Evolutionary conservation across 345 rosid species (phyloP), one percentile per base, ranked within the genome.

Genomic region (Gossypium raimondii): DNA sequence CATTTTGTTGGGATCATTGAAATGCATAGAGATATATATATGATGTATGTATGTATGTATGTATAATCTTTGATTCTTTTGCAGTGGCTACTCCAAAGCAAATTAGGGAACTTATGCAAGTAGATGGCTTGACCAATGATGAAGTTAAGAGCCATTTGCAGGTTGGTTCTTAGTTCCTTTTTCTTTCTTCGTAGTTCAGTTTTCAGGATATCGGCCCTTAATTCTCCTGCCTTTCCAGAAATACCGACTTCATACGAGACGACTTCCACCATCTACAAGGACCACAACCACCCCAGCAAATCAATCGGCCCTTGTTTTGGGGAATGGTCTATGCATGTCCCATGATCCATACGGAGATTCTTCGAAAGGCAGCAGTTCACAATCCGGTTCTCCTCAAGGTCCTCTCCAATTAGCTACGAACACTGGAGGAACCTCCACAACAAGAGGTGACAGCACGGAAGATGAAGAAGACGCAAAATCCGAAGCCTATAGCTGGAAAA

Each of bases 91-190:
- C 99, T 60, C 99, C 99, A 5, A 96, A 96, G 84, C 97, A 93
- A 85, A 96, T 96, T 43, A 85, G 93, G 84, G 97, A 96, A 72
- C 94, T 90, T 53, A 96, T 96, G 99, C 88, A 88, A 83, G 98
- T 91, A 47, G 90, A 93, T 82, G 97, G 98, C 72, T 83, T 96
- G 81, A 96, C 97, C 25, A 93, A 96, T 48, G 98, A 93, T 81
- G 99, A 96, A 89, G 98, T 96, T 22, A 96, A 96, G 85, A 93
- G 99, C 74, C 99, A 96, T 88, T 80, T 96, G 85, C 99, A 96
- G 84, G 99, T 90, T 63, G 75, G 80, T 80, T 75, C 53, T 53
- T 41, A 50, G 38, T 47, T 51, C 61, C 59, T 34, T 34, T 34
- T 1, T 34, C 41, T 4, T 5, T 34, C 7, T 34, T 34, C 1